Evolutionary conservation across 495 filamentous ascomycete species (phyloP).

Genomic region (Antarctomyces pellizariae): DNA sequence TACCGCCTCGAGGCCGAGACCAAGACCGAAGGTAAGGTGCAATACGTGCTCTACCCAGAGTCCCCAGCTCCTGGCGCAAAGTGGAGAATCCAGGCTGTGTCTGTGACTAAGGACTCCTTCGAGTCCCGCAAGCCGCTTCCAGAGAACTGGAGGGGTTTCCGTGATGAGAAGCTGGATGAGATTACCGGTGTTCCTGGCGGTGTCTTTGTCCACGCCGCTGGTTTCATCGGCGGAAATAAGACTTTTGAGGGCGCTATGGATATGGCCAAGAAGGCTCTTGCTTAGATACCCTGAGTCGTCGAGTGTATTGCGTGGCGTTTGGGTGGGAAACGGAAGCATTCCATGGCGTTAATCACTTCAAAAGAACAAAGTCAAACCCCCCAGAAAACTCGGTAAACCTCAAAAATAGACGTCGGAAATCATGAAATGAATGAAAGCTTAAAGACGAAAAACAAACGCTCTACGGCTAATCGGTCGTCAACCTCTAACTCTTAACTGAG

Average conservation of each 20-base stretch:
- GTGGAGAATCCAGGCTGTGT: constrained; percentile 85
- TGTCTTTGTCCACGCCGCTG: constrained; percentile 82
- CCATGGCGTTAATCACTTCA: no score
- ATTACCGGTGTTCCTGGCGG: constrained; percentile 51
- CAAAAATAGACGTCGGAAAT: no score
- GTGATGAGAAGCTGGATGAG: constrained; percentile 60
- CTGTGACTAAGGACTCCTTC: constrained; percentile 59
- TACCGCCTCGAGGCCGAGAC: constrained; percentile 59
- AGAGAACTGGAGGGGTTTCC: constrained; percentile 70
- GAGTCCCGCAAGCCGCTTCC: constrained; percentile 75
- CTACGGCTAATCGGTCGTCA: no score
- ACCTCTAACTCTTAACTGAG: no score
- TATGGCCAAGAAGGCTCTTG: constrained; percentile 53
- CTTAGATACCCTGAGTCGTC: no score
- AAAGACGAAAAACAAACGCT: no score
- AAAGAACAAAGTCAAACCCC: no score
- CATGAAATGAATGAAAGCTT: no score
- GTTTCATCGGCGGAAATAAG: constrained; percentile 89
- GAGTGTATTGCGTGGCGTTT: no score
- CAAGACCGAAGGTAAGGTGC: constrained; percentile 23
- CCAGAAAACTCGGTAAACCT: no score
- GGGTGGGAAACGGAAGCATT: no score
- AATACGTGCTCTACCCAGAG: constrained; percentile 95
- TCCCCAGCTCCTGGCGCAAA: constrained; percentile 39
- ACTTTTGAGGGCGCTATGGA: constrained; percentile 70